Evolutionary conservation across 2,329 filamentous ascomycete genomes (phyloP).

Genomic region (Calonectria multiphialidica): DNA sequence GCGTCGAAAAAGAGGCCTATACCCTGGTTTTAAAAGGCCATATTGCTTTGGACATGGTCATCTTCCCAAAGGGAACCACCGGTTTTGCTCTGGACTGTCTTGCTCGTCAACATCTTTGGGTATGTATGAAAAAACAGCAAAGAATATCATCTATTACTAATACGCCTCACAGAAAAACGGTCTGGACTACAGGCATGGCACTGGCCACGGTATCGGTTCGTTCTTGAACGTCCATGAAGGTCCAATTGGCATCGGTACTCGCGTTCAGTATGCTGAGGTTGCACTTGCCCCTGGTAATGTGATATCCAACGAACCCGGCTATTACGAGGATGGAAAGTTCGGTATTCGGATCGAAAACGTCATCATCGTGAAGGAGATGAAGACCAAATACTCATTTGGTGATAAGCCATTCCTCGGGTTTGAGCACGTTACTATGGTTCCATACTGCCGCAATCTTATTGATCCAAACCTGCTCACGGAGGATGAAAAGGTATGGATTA

Average conservation of each 20-base stretch:
- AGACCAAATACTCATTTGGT: constrained; percentile 89
- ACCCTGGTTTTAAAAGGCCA: constrained; percentile 95
- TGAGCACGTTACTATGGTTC: constrained; percentile 97
- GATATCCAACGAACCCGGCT: constrained; percentile 95
- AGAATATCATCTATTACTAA: constrained; percentile 29
- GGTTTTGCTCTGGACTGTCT: constrained; percentile 92
- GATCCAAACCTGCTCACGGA: constrained; percentile 78
- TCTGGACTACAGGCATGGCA: constrained; percentile 95
- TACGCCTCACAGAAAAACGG: constrained; percentile 65
- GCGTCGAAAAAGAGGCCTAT: constrained; percentile 88
- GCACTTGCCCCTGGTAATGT: constrained; percentile 92
- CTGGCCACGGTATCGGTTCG: constrained; percentile 94
- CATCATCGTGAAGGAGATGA: constrained; percentile 88
- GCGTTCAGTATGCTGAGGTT: constrained; percentile 92
- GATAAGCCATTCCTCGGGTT: constrained; percentile 96
- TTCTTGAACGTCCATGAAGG: constrained; percentile 98
- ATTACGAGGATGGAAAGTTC: constrained; percentile 95
- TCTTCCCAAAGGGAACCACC: constrained; percentile 95
- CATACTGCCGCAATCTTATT: constrained; percentile 91
- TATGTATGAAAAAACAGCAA: constrained; percentile 51
- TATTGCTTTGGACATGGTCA: constrained; percentile 85
- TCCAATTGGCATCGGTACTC: constrained; percentile 94
- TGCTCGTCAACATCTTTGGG: constrained; percentile 93
- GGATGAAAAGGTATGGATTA: constrained; percentile 87
- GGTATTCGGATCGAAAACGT: constrained; percentile 98